Evolutionary conservation across 495 filamentous ascomycete species (phyloP), one percentile per base, ranked within the genome.

Genomic region (Penicillium herquei): DNA sequence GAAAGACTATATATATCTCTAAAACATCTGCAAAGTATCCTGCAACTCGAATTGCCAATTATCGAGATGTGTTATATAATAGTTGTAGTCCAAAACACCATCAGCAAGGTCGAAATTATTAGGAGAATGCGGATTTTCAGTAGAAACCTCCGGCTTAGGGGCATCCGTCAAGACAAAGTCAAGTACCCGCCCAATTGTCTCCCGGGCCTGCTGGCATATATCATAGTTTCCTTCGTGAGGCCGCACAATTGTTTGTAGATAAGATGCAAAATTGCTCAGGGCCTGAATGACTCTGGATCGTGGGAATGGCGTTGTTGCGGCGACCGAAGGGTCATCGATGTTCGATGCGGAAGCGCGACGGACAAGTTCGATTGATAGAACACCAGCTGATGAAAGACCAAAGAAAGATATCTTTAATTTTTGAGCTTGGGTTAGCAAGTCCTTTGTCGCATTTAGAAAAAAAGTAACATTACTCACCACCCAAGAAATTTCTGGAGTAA

Each of bases 361-460:
- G 46, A 50, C 30, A n/a, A 62, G 59, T 52, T 63, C 60, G 13
- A 63, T 56, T 17, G 60, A 52, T 16, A 63, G 47, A 16, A 59
- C 44, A 5, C 60, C 60, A 17, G 56, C 56, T 40, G 52, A 43
- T 7, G 60, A 56, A 6, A 63, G 60, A 37, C 56, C 60, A 21
- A 52, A 63, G 48, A 56, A 49, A 14, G 52, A 50, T 18, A 58
- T 55, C 57, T 60, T n/a, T 39, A 1, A 17, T 18, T 12, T 11
- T 31, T 40, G 9, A 30, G 31, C 14, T 34, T 35, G 5, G 8
- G 32, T 32, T 10, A 47, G 17, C 18, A 30, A 47, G 6, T 12
- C 1, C 17, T 30, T 30, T 31, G 0, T 26, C 21, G 21, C 4
- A 26, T 26, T 26, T 26, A 4, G 21, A 26, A 26, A n/a, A 4